phyloP scores from a whole-genome alignment of 768 basidiomycete species.

The Gymnopilus dilepis region DNA sequence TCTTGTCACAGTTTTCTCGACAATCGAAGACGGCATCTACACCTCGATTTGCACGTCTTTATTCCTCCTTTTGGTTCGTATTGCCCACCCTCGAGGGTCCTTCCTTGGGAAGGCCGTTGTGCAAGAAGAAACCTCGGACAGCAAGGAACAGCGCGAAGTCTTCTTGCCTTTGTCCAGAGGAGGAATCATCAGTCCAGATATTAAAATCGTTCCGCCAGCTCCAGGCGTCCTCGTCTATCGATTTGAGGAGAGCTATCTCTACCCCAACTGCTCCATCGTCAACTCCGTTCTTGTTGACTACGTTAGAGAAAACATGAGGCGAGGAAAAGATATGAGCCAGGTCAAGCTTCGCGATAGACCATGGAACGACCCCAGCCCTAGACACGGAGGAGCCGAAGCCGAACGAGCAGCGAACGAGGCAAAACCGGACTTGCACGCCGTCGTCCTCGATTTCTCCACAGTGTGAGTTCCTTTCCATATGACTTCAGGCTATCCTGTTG shows the following conservation, averaged over 20 bases:
- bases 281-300: slow-evolving; percentile 81
- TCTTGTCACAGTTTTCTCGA: slow-evolving; percentile 89
- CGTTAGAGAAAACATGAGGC: slow-evolving; percentile 77
- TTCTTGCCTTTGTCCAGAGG: slow-evolving; percentile 77
- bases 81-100: slow-evolving; percentile 86
- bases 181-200: slow-evolving; percentile 66
- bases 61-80: slow-evolving; percentile 80
- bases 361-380: slow-evolving; percentile 94
- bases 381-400: slow-evolving; percentile 46
- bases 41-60: slow-evolving; percentile 82
- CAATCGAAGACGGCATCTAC: slow-evolving; percentile 93
- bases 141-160: slow-evolving; percentile 65
- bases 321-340: slow-evolving; percentile 74
- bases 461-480: slow-evolving; percentile 54
- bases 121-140: slow-evolving; percentile 41
- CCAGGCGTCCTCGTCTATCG: slow-evolving; percentile 93
- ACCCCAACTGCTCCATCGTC: slow-evolving; percentile 74
- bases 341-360: slow-evolving; percentile 75
- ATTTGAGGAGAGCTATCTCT: slow-evolving; percentile 88
- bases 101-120: slow-evolving; percentile 90
- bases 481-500: not conserved
- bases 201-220: slow-evolving; percentile 77
- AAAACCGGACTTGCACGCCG: slow-evolving; percentile 77
- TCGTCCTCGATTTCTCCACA: slow-evolving; percentile 90
- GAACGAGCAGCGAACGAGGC: slow-evolving; percentile 55